Evolutionary conservation across 2,329 filamentous ascomycete species (phyloP), one percentile per base, ranked within the genome.

Genomic region (Monosporascus sp.): DNA sequence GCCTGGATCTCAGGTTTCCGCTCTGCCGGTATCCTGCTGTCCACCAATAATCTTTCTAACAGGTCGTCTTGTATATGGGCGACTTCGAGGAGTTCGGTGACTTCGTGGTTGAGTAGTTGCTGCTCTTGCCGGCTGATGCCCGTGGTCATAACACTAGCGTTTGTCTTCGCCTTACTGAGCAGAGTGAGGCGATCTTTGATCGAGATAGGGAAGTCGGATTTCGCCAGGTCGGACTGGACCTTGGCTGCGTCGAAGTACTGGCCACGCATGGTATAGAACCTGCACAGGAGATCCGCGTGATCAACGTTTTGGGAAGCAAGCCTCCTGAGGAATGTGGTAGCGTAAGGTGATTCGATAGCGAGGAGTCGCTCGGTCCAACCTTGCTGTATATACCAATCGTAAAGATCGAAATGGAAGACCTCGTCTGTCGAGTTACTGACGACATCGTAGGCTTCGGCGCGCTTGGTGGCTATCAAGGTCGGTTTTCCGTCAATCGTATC

Each of bases 11-110:
- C 81, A 1, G 74, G 72, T 63, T 82, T 84, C 44, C 84, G 82
- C 48, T 87, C 82, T 0, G 77, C 72, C 14, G 78, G 74, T 38
- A 97, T 80, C 44, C 94, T 84, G 1, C 75, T 68, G 59, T 99
- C 94, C 9, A 80, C 79, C 65, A 80, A 84, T 50, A 99, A 75
- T 46, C 90, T 82, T 66, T 91, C 87, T 24, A 97, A 71, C 43
- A 97, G 73, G 63, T 99, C 94, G 66, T 96, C 90, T 69, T 99
- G 94, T 51, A 99, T 94, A 65, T 94, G 93, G 16, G 92, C 93
- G 49, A 97, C 84, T 63, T 99, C 94, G 9, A 99, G 83, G 45
- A 95, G 78, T 60, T 94, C 91, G 3, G 86, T 86, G 24, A 97
- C 88, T 57, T 91, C 86, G 63, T 96, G 89, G 53, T 93, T 82